Conservation (phyloP, 768 basidiomycete genomes). For the Leucosporidium yakuticum region DNA sequence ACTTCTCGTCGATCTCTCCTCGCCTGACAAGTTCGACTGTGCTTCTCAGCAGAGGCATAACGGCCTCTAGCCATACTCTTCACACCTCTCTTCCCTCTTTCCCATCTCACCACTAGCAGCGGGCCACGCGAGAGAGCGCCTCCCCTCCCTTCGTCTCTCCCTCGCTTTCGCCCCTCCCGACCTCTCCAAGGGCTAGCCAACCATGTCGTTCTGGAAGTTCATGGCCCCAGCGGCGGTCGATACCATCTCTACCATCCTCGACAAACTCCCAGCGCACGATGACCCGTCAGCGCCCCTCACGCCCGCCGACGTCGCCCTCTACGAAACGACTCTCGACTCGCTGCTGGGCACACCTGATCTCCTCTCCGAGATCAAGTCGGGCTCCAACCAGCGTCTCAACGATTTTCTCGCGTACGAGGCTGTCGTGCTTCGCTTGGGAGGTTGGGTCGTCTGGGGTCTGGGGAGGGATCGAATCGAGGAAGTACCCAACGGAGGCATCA, state of each 20-base stretch:
- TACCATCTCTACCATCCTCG: conserved; percentile 23
- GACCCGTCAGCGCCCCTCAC: background rate
- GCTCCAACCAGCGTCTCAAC: conserved; percentile 77
- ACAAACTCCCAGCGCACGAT: conserved; percentile 13
- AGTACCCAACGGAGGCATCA: conserved; percentile 8
- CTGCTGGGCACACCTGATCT: conserved; percentile 91
- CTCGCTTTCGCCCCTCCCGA: background rate
- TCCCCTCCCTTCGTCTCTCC: too few relatives aligned
- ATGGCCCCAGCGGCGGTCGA: conserved; percentile 17
- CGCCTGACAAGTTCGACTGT: too few relatives aligned
- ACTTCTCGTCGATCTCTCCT: too few relatives aligned
- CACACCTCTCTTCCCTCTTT: background rate
- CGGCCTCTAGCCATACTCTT: too few relatives aligned
- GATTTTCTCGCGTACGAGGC: conserved; percentile 79
- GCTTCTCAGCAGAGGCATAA: too few relatives aligned
- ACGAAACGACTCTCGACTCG: conserved; percentile 60
- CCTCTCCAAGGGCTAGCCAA: background rate
- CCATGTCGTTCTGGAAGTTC: conserved; percentile 29
- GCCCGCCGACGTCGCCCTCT: background rate
- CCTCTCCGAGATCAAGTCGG: conserved; percentile 84
- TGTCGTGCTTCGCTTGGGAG: conserved; percentile 70
- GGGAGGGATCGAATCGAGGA: conserved; percentile 44
- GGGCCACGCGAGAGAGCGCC: too few relatives aligned
- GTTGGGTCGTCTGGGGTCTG: conserved; percentile 80
- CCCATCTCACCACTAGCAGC: background rate